A percentile compares a stretch with the other conserved stretches of the same genome.
phyloP scores from a whole-genome alignment of 2,329 filamentous ascomycete species.

The Alternaria dauci region DNA sequence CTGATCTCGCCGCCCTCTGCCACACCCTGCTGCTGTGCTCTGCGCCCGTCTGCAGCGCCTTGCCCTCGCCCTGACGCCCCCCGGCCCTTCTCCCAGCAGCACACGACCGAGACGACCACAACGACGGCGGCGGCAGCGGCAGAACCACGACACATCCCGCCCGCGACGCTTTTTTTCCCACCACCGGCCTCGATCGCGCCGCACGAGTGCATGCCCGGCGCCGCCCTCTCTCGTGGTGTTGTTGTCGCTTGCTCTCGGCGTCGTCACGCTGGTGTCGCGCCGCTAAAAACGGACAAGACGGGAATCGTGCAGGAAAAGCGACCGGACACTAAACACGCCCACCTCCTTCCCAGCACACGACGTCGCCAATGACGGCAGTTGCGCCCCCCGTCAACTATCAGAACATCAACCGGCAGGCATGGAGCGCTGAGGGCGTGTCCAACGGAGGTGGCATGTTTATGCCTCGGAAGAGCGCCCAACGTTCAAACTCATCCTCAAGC shows the following conservation, averaged over 20 bases:
- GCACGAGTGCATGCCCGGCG: slow-evolving; percentile 40
- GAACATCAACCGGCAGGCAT: slow-evolving; percentile 67
- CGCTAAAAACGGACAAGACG: slow-evolving; percentile 41
- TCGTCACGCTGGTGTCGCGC: slow-evolving; percentile 41
- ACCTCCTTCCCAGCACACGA: slow-evolving; percentile 31
- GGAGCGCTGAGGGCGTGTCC: slow-evolving; percentile 67
- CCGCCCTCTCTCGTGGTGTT: slow-evolving; percentile 23
- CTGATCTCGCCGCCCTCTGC: slow-evolving; percentile 19
- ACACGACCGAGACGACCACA: slow-evolving; percentile 39
- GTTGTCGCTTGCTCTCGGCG: slow-evolving; percentile 27
- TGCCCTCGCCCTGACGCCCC: slow-evolving; percentile 41
- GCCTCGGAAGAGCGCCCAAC: slow-evolving; percentile 83
- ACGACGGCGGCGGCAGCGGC: slow-evolving; percentile 28
- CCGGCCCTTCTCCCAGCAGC: slow-evolving; percentile 45
- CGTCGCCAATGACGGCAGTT: slow-evolving; percentile 68
- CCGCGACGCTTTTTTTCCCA: slow-evolving; percentile 18
- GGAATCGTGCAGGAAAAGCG: slow-evolving; percentile 36
- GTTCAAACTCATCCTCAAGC: slow-evolving; percentile 91
- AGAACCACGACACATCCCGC: slow-evolving; percentile 5
- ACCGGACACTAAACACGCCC: slow-evolving; percentile 27
- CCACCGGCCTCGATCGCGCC: slow-evolving; percentile 25
- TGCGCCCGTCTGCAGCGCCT: slow-evolving; percentile 24
- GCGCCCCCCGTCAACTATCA: slow-evolving; percentile 71
- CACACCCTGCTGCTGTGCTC: slow-evolving; percentile 27
- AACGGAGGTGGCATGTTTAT: slow-evolving; percentile 79